Conservation (phyloP, 768 basidiomycete genomes). For the Crucibulum laeve region DNA sequence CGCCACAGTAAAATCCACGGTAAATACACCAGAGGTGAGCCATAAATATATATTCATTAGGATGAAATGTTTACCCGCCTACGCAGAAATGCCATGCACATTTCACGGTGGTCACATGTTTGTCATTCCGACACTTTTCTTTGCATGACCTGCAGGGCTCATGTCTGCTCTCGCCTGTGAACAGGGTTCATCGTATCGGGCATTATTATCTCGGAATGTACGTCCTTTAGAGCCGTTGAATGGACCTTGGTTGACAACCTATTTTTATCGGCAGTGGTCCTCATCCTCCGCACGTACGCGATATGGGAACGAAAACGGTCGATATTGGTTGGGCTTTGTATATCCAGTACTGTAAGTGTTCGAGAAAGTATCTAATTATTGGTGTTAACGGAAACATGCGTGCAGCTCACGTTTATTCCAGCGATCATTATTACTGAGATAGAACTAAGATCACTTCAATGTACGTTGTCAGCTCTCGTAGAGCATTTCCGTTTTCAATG, state of each 20-base stretch:
- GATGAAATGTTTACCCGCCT: neutral
- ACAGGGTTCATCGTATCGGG: constrained; percentile 29
- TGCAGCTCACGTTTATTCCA: constrained; percentile 26
- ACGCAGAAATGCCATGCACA: constrained; percentile 17
- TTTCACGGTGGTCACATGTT: constrained; percentile 27
- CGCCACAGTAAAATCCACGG: constrained; percentile 11
- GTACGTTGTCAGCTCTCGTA: constrained; percentile 14
- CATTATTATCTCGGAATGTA: constrained; percentile 32
- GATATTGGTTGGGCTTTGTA: constrained; percentile 24
- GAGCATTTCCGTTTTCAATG: neutral
- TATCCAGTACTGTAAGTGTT: constrained; percentile 15
- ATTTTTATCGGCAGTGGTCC: constrained; percentile 21
- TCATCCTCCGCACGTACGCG: constrained; percentile 40
- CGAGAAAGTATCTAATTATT: neutral
- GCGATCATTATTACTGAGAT: constrained; percentile 24
- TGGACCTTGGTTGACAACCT: neutral
- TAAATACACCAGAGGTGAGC: constrained; percentile 16
- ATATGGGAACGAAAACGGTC: constrained; percentile 35
- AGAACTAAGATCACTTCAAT: constrained; percentile 28
- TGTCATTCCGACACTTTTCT: constrained; percentile 2
- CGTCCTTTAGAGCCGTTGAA: neutral
- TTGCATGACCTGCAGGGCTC: neutral
- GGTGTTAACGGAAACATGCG: neutral
- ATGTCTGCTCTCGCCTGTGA: neutral
- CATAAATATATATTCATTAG: neutral